Evolutionary conservation across 805 yeast genomes (phyloP).

Genomic region (Saccharomycopsis capsularis): DNA sequence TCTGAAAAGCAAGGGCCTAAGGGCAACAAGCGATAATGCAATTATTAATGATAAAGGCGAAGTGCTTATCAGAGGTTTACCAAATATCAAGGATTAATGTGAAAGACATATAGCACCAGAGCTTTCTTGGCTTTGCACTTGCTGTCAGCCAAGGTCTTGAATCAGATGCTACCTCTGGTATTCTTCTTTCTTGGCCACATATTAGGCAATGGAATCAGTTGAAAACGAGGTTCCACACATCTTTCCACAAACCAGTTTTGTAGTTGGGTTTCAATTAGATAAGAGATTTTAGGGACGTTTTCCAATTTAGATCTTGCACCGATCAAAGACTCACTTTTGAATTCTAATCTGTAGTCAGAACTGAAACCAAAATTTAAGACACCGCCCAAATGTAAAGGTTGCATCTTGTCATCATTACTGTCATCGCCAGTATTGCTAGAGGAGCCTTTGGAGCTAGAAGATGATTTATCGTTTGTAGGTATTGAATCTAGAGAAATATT

Average conservation of each 20-base stretch:
- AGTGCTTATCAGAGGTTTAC: conserved; percentile 18
- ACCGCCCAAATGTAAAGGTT: conserved; percentile 14
- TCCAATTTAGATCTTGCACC: conserved; percentile 91
- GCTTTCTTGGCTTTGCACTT: no score
- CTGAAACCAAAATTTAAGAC: conserved; percentile 84
- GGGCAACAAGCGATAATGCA: conserved; percentile 22
- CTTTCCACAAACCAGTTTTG: conserved; percentile 88
- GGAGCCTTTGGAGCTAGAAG: not conserved
- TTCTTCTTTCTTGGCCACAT: conserved; percentile 73
- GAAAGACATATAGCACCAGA: not conserved
- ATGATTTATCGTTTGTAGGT: conserved; percentile 23
- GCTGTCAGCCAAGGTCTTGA: not conserved
- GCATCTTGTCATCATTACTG: conserved; percentile 17
- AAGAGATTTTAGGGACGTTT: conserved; percentile 86
- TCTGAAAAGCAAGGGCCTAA: conserved; percentile 25
- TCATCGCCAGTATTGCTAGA: conserved; percentile 6
- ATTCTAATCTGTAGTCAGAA: conserved; percentile 86
- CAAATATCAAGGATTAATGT: not conserved
- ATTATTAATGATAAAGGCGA: conserved; percentile 25
- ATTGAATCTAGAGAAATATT: conserved; percentile 57
- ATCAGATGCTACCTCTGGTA: conserved; percentile 34
- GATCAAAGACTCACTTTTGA: conserved; percentile 78
- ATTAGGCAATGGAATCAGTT: conserved; percentile 75
- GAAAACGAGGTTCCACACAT: conserved; percentile 90
- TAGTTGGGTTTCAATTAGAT: conserved; percentile 72